Evolutionary conservation across 2,329 filamentous ascomycete genomes (phyloP).

Genomic region (Trichoderma arundinaceum): DNA sequence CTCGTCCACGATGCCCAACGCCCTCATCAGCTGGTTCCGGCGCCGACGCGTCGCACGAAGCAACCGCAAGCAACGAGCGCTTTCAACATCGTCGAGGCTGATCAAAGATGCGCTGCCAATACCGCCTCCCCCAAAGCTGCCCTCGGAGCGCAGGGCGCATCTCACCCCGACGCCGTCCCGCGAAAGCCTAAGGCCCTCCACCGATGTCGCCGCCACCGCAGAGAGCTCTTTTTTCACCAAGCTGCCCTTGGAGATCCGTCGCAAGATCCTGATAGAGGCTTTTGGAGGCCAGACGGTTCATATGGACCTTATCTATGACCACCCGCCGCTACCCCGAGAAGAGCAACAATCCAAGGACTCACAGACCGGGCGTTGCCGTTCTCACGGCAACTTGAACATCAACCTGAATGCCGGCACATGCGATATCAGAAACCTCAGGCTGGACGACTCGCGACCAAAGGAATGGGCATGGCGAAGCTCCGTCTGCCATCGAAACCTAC

Average conservation of each 20-base stretch:
- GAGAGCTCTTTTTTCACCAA: slow-evolving; percentile 40
- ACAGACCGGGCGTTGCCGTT: neutral
- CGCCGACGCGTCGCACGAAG: slow-evolving; percentile 19
- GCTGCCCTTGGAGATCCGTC: slow-evolving; percentile 45
- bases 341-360: neutral
- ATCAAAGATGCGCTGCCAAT: neutral
- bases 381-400: slow-evolving; percentile 18
- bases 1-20: slow-evolving; percentile 24
- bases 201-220: slow-evolving; percentile 12
- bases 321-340: slow-evolving; percentile 24
- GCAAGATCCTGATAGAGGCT: slow-evolving; percentile 39
- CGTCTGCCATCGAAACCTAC: slow-evolving; percentile 38
- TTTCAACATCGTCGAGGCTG: neutral
- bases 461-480: slow-evolving; percentile 39
- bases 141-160: slow-evolving; percentile 16
- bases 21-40: slow-evolving; percentile 28
- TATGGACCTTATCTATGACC: slow-evolving; percentile 37
- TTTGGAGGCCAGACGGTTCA: slow-evolving; percentile 38
- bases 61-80: slow-evolving; percentile 3
- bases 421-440: slow-evolving; percentile 4
- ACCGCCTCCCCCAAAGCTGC: slow-evolving; percentile 28
- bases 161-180: slow-evolving; percentile 28
- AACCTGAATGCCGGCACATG: neutral
- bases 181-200: slow-evolving; percentile 15
- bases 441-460: slow-evolving; percentile 32